These are phyloP conservation scores for Pichia occidentalis DNA, from an alignment of 805 yeast genomes.

Conservation along the genomic window DNA sequence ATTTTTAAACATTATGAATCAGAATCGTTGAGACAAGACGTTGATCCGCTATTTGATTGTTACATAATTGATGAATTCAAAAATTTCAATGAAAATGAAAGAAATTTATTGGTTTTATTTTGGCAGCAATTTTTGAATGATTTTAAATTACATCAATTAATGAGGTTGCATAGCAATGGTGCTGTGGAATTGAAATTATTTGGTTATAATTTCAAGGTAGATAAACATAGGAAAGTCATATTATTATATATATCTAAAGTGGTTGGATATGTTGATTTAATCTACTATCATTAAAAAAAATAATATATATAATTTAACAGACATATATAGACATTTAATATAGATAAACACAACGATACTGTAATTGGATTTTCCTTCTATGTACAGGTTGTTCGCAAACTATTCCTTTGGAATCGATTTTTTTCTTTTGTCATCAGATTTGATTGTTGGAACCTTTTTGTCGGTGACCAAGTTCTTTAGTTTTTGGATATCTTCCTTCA, in stretches of 20 bases:
- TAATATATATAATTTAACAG: too few relatives aligned
- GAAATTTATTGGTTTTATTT: constrained; percentile 19
- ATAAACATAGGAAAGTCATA: constrained; percentile 15
- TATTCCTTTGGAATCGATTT: not conserved
- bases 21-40: constrained; percentile 19
- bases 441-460: constrained; percentile 8
- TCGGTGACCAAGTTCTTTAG: constrained; percentile 18
- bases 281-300: constrained; percentile 17
- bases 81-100: constrained; percentile 16
- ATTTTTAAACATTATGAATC: constrained; percentile 16
- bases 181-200: constrained; percentile 18
- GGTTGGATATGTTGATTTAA: constrained; percentile 20
- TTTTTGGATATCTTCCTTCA: constrained; percentile 37
- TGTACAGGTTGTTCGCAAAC: not conserved
- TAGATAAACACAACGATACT: too few relatives aligned
- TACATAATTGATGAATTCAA: constrained; percentile 19
- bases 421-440: constrained; percentile 1
- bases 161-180: not conserved
- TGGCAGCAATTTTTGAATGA: constrained; percentile 21
- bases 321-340: too few relatives aligned
- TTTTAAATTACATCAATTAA: constrained; percentile 11
- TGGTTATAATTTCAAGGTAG: constrained; percentile 23
- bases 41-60: constrained; percentile 13
- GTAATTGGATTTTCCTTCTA: too few relatives aligned
- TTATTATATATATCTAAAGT: constrained; percentile 18